Percentiles rank a stretch among this genome's conserved stretches.
Conservation (phyloP, 192 early-diverging fungal genomes). For the Rhizophagus sp. region DNA sequence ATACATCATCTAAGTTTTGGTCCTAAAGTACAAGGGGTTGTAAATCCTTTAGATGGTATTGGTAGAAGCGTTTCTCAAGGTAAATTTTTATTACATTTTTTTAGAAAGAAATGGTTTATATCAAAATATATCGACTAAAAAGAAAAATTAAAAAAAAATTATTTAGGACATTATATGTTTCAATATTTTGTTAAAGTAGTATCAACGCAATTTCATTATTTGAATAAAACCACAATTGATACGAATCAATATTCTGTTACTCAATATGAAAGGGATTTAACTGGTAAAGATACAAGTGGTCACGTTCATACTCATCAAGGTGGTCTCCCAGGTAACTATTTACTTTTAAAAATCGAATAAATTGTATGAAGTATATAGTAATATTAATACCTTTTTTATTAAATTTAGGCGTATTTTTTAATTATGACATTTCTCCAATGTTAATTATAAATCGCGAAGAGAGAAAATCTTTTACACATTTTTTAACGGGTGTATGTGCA, state of each 20-base stretch:
- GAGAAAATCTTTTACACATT: slow-evolving; percentile 79
- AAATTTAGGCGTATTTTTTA: slow-evolving; percentile 81
- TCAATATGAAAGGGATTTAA: slow-evolving; percentile 72
- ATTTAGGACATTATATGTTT: slow-evolving; percentile 52
- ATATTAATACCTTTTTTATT: neutral
- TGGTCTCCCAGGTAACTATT: slow-evolving; percentile 40
- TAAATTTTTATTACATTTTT: slow-evolving; percentile 29
- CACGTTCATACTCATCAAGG: slow-evolving; percentile 15
- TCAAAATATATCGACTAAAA: too few species aligned
- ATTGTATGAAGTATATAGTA: neutral
- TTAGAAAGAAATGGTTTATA: neutral
- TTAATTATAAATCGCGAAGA: slow-evolving; percentile 83
- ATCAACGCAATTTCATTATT: slow-evolving; percentile 74
- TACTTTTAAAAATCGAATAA: too few species aligned
- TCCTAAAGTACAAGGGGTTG: slow-evolving; percentile 43
- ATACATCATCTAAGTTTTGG: slow-evolving; percentile 88
- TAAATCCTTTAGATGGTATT: slow-evolving; percentile 63
- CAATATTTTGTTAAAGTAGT: slow-evolving; percentile 97
- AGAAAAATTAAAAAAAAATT: neutral
- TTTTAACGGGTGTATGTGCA: slow-evolving; percentile 88
- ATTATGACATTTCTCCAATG: slow-evolving; percentile 97
- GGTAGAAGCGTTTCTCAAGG: slow-evolving; percentile 65
- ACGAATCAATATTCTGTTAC: slow-evolving; percentile 97
- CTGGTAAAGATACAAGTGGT: slow-evolving; percentile 31
- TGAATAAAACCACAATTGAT: slow-evolving; percentile 65